Base-by-base conservation (phyloP, 345 rosid genomes). In the Carallia pectinifolia region DNA sequence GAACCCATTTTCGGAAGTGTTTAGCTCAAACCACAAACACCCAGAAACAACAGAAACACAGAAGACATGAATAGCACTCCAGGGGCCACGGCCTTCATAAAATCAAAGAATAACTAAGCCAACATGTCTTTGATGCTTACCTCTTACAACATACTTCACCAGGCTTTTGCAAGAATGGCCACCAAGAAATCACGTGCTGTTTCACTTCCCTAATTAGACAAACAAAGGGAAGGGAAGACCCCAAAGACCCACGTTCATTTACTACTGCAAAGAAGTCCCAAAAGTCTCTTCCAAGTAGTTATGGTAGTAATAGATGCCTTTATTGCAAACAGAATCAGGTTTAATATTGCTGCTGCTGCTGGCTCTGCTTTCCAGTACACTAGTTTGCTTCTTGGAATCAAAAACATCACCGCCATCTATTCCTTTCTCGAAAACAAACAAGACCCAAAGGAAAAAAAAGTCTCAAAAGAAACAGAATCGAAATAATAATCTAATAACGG, bases 401-500 rank as follows among this genome's bases (percentile, higher is more conserved):
- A 39, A 4, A 30, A 19, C 64, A 71, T 23, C 74, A 58, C 66
- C 68, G 38, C 74, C 78, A 63, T 62, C 74, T 69, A 58, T 56
- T 19, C 9, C 15, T 56, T 60, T 17, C 15, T 19, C 52, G 10
- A 38, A 69, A 70, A 62, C 70, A 75, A 56, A 29, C 78, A 58
- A 74, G 44, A 63, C 64, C 65, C 53, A 34, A 65, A 59, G 38
- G 69, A 12, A 29, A 54, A 55, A 33, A 39, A 58, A 64, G 69
- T 47, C 66, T 8, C 31, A 61, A 48, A 69, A 61, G 68, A 62
- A 53, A 66, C 48, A 61, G 64, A 61, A 71, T 38, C 58, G 13
- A 13, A 40, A 71, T 40, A 58, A 0, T 53, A 53, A 59, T 19
- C 50, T 7, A 70, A 65, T 39, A 70, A 69, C 58, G 61, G 65